Conservation (phyloP, 2,329 filamentous ascomycete genomes). For the Thelonectria blattea region DNA sequence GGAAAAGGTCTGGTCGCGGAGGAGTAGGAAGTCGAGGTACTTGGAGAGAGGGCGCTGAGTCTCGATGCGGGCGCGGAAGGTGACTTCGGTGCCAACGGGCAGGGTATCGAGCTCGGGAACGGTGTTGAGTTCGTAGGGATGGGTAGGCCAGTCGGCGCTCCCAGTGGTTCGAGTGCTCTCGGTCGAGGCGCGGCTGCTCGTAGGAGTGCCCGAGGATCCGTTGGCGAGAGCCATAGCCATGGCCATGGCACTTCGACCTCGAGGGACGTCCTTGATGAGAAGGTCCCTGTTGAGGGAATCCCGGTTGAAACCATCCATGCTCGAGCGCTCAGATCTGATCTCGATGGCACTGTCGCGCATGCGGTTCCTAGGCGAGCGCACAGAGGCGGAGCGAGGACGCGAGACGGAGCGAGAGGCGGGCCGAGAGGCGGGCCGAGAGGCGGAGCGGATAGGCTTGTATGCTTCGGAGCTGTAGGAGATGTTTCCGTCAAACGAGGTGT, state of each 20-base stretch:
- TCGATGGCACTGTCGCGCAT: slow-evolving; percentile 45
- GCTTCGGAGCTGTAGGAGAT: slow-evolving; percentile 23
- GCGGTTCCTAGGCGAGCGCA: slow-evolving; percentile 18
- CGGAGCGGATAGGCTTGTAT: slow-evolving; percentile 6
- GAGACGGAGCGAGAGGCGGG: background rate
- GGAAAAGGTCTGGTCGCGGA: slow-evolving; percentile 82
- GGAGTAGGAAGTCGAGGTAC: slow-evolving; percentile 82
- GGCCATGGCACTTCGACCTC: slow-evolving; percentile 12
- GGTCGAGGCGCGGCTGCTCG: slow-evolving; percentile 40
- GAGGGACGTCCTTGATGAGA: background rate
- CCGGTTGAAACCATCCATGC: slow-evolving; percentile 34
- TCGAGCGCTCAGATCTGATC: slow-evolving; percentile 40
- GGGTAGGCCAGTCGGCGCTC: slow-evolving; percentile 48
- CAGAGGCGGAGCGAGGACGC: slow-evolving; percentile 7
- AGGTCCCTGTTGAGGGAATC: background rate
- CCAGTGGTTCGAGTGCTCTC: slow-evolving; percentile 46
- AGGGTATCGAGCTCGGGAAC: slow-evolving; percentile 46
- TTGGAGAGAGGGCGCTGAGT: slow-evolving; percentile 82
- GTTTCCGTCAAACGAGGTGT: slow-evolving; percentile 15
- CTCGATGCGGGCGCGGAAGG: slow-evolving; percentile 50
- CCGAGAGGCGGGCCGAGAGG: background rate
- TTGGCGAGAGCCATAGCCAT: slow-evolving; percentile 3
- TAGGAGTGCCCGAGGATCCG: slow-evolving; percentile 1
- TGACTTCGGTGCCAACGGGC: slow-evolving; percentile 48
- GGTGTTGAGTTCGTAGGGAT: slow-evolving; percentile 49